phyloP scores from a whole-genome alignment of 495 filamentous ascomycete species.

The Talaromyces stipitatus region DNA sequence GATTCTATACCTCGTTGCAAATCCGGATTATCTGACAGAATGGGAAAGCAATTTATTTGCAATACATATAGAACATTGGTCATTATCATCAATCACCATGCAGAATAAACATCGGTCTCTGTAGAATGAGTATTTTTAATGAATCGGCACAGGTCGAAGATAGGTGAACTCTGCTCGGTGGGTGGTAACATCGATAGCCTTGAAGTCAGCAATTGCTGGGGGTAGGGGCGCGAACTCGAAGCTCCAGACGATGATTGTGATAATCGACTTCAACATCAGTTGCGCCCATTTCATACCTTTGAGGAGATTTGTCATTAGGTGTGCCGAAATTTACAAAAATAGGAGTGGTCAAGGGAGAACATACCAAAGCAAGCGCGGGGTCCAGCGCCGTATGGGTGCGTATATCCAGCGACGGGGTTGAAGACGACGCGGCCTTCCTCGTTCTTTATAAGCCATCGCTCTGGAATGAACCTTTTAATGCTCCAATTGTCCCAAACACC shows the following conservation, averaged over 20 bases:
- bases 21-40: no score
- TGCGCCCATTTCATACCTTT: neutral
- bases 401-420: neutral
- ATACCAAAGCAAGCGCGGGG: neutral
- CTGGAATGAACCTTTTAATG: neutral
- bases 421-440: neutral
- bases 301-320: neutral
- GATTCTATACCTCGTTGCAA: neutral
- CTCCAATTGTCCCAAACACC: neutral
- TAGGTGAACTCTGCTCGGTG: neutral
- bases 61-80: neutral
- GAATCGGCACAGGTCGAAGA: neutral
- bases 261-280: neutral
- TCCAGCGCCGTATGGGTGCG: neutral
- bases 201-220: neutral
- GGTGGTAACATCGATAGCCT: neutral
- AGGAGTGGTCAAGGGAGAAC: neutral
- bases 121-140: neutral
- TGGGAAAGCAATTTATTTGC: no score
- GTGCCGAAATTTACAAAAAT: neutral
- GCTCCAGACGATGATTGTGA: neutral
- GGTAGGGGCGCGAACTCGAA: neutral
- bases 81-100: neutral
- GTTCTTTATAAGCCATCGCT: neutral
- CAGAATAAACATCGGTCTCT: neutral